phyloP scores from a whole-genome alignment of 1,284 basidiomycete genomes.

The Butyriboletus appendiculatus region DNA sequence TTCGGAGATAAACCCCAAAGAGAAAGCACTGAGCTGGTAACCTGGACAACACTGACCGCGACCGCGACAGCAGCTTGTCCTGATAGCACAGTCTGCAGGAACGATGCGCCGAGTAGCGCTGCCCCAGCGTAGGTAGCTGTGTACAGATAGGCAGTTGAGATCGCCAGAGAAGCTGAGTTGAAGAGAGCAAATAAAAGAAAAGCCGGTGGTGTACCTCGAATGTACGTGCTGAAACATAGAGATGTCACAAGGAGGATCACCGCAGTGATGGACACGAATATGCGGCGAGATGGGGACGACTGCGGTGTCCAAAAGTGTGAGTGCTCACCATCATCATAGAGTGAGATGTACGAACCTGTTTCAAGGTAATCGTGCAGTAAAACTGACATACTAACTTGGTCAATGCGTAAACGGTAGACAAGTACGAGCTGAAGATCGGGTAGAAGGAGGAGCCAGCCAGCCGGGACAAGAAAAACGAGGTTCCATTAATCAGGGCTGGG shows the following conservation, averaged over 20 bases:
- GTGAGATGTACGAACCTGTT: slow-evolving; percentile 47
- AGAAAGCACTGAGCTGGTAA: slow-evolving; percentile 58
- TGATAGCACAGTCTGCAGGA: slow-evolving; percentile 40
- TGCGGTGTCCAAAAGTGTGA: slow-evolving; percentile 32
- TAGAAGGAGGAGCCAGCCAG: slow-evolving; percentile 54
- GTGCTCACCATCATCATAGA: not conserved
- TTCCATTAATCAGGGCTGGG: slow-evolving; percentile 73
- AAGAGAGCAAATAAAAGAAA: slow-evolving; percentile 68
- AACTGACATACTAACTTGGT: slow-evolving; percentile 67
- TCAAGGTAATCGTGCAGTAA: slow-evolving; percentile 66
- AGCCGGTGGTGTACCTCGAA: slow-evolving; percentile 47
- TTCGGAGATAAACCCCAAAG: slow-evolving; percentile 42
- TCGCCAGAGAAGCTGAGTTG: slow-evolving; percentile 57
- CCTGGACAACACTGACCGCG: slow-evolving; percentile 65
- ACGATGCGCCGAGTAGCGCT: slow-evolving; percentile 62
- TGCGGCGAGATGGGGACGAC: slow-evolving; percentile 50
- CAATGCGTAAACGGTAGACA: slow-evolving; percentile 65
- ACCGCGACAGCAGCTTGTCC: slow-evolving; percentile 78
- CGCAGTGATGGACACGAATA: slow-evolving; percentile 40
- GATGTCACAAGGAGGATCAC: slow-evolving; percentile 53
- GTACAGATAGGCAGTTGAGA: slow-evolving; percentile 65
- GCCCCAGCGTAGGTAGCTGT: slow-evolving; percentile 68
- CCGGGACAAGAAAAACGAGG: slow-evolving; percentile 70
- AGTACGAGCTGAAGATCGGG: slow-evolving; percentile 67
- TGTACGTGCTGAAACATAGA: slow-evolving; percentile 60